A percentile compares a stretch with the other conserved stretches of the same genome.
phyloP scores from a whole-genome alignment of 495 filamentous ascomycete genomes.

The Lophiostoma macrostomum region DNA sequence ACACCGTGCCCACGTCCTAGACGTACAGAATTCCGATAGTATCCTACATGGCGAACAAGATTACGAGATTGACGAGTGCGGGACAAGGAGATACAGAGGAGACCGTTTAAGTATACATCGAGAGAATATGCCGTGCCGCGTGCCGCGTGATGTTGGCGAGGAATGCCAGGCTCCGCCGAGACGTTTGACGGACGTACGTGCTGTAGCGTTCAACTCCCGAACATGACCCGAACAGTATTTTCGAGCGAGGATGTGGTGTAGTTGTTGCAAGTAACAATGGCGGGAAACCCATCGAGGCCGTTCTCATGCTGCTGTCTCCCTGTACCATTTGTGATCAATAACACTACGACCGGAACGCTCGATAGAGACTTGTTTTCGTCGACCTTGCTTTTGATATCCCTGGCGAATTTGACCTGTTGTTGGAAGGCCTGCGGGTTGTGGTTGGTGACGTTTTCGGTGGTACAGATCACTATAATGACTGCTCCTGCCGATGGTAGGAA shows the following conservation, averaged over 20 bases:
- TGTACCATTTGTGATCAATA: constrained; percentile 21
- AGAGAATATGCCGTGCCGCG: too few species aligned
- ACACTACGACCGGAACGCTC: constrained; percentile 13
- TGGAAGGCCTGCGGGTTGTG: constrained; percentile 8
- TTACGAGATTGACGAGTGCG: too few species aligned
- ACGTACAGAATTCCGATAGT: neutral
- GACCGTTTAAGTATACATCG: too few species aligned
- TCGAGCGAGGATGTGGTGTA: constrained; percentile 21
- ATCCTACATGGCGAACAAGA: constrained; percentile 3
- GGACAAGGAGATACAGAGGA: too few species aligned
- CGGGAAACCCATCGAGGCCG: constrained; percentile 17
- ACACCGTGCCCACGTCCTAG: too few species aligned
- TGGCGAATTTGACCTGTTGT: constrained; percentile 23
- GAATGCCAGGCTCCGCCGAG: neutral
- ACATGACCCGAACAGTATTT: constrained; percentile 17
- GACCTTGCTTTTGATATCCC: constrained; percentile 6
- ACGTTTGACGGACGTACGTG: neutral
- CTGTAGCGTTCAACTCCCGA: constrained; percentile 17
- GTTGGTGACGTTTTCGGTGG: constrained; percentile 8
- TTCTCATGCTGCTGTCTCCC: constrained; percentile 2
- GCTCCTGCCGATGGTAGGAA: constrained; percentile 40
- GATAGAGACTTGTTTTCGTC: neutral
- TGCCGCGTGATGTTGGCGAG: too few species aligned
- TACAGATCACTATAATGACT: constrained; percentile 35
- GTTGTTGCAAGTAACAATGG: constrained; percentile 16